Base-by-base conservation (phyloP, 805 yeast species). In the Lipomyces spencermartinsiae region DNA sequence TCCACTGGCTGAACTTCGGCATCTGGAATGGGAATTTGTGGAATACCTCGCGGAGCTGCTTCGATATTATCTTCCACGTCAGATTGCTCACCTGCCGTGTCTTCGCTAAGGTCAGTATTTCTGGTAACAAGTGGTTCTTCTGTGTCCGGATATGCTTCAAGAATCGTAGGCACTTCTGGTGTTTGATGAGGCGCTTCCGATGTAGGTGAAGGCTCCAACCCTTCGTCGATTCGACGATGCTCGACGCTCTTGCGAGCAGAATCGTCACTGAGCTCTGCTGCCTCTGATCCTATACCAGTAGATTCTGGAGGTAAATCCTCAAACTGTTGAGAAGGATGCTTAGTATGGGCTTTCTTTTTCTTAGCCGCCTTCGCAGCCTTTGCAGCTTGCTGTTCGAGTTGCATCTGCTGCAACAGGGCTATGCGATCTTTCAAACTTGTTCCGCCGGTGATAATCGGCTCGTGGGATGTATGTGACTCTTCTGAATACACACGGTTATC, bases 391-490 rank as follows among this genome's bases (percentile, higher is more conserved):
- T 92, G 96, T 75, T 90, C 90, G 67, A 85, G 86, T 76, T 92
- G 97, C 67, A 88, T 87, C 75, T 91, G 86, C 77, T 93, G 97
- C 61, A 94, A 82, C 74, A 91, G 74, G 4, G 92, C 92, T 76
- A 94, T 92, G 72, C 98, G 85, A 73, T 95, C 98, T 76, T 90
- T 90, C 74, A 94, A 81, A 66, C 96, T 89, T 81, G 93, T 79
- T 73, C 65, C 72, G n/a, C 75, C 71, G 16, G 71, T 39, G 16
- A 46, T 67, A 33, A 64, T 68, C 46, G 68, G 62, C 68, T 69
- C 71, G 25, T 68, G 70, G 14, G 64, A 46, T n/a, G 37, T 12
- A 49, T 65, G 71, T 19, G 64, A 54, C 43, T 62, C 67, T 35
- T 64, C 64, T 7, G 55, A n/a, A 19, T 25, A 16, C 22, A 57